A percentile compares a stretch with the other conserved stretches of the same genome.
Conservation (phyloP, 192 early-diverging fungal species). For the Backusella sp. region DNA sequence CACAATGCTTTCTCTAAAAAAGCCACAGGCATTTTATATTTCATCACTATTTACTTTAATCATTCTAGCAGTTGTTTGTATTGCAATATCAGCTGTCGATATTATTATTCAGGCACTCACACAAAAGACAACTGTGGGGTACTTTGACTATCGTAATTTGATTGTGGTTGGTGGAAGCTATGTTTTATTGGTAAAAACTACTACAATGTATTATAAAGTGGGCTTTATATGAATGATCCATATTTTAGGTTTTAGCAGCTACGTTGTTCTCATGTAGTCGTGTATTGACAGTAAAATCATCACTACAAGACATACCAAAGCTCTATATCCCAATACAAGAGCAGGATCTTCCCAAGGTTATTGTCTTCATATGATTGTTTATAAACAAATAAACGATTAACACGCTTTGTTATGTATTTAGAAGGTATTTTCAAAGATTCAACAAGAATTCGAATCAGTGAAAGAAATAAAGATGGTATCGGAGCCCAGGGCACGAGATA, state of each 20-base stretch:
- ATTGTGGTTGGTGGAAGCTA: constrained; percentile 48
- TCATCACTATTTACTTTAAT: constrained; percentile 33
- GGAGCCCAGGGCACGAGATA: constrained; percentile 42
- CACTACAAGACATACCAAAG: constrained; percentile 52
- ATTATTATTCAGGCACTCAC: constrained; percentile 49
- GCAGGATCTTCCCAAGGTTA: constrained; percentile 44
- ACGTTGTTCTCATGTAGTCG: constrained; percentile 48
- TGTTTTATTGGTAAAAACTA: constrained; percentile 37
- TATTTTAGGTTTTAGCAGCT: constrained; percentile 39
- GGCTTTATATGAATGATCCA: background rate
- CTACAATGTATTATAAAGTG: background rate
- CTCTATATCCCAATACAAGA: constrained; percentile 43
- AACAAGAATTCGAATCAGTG: constrained; percentile 37
- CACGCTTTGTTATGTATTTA: constrained; percentile 1
- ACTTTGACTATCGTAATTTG: constrained; percentile 45
- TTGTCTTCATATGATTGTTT: background rate
- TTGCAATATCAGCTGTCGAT: constrained; percentile 30
- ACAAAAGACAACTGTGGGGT: constrained; percentile 20
- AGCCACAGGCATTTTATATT: constrained; percentile 19
- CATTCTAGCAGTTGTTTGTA: constrained; percentile 34
- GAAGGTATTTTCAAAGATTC: constrained; percentile 47
- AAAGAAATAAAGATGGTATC: constrained; percentile 35
- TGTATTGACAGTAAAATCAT: constrained; percentile 40
- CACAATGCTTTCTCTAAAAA: background rate
- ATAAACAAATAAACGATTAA: constrained; percentile 5